These are phyloP conservation scores for Kodamaea fungicola DNA, from an alignment of 1,139 yeast species.

Conservation along the genomic window DNA sequence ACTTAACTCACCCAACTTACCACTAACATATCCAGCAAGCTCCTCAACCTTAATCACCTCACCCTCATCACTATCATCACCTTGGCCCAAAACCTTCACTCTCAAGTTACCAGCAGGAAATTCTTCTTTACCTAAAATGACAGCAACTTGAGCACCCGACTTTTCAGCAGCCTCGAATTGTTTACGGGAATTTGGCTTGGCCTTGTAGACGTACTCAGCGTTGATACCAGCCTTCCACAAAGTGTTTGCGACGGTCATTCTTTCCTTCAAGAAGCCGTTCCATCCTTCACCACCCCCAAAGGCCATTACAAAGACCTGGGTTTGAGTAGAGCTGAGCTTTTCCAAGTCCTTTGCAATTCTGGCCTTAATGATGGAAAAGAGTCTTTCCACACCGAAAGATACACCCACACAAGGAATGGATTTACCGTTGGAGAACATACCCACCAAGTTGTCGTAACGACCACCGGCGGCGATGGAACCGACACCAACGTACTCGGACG, in stretches of 20 bases:
- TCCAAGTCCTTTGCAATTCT: conserved; percentile 56
- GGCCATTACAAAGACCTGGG: conserved; percentile 95
- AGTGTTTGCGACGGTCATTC: conserved; percentile 78
- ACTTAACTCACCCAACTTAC: conserved; percentile 45
- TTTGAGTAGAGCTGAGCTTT: conserved; percentile 71
- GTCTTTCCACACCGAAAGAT: conserved; percentile 93
- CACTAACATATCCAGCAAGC: conserved; percentile 53
- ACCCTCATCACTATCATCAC: conserved; percentile 86
- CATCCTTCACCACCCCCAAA: conserved; percentile 97
- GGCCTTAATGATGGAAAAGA: conserved; percentile 83
- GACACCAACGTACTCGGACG: conserved; percentile 94
- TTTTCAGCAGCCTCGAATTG: conserved; percentile 98
- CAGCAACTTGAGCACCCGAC: conserved; percentile 86
- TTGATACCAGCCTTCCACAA: conserved; percentile 89
- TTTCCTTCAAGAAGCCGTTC: conserved; percentile 87
- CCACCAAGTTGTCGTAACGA: conserved; percentile 91
- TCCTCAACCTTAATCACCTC: conserved; percentile 64
- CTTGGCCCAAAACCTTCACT: conserved; percentile 85
- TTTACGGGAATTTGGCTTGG: conserved; percentile 89
- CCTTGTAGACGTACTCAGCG: conserved; percentile 85
- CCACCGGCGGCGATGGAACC: conserved; percentile 99
- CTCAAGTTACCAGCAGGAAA: conserved; percentile 75
- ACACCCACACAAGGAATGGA: conserved; percentile 97
- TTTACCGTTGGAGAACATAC: conserved; percentile 92
- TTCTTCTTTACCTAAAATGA: conserved; percentile 94